Percentiles rank a stretch among this genome's conserved stretches.
Evolutionary conservation across 164 flowering plant species (phyloP).

Genomic region (Euptelea pleiosperma): DNA sequence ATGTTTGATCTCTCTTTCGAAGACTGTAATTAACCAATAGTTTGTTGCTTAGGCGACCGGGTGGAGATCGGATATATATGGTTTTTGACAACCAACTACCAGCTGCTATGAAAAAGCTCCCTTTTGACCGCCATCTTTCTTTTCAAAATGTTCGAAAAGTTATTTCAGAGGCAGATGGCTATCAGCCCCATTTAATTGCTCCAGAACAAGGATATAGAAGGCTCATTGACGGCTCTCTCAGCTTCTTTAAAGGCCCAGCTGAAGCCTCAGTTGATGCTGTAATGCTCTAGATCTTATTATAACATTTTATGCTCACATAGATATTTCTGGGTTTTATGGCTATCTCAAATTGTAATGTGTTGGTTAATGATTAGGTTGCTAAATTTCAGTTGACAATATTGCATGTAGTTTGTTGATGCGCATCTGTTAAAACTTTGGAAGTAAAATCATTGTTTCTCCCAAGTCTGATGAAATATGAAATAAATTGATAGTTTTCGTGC

Average conservation of each 20-base stretch:
- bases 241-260: constrained; percentile 96
- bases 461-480: too few relatives aligned
- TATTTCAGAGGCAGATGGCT: constrained; percentile 93
- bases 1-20: neutral
- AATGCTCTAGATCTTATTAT: constrained; percentile 22
- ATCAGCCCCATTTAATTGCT: constrained; percentile 95
- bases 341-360: too few relatives aligned
- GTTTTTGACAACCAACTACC: constrained; percentile 92
- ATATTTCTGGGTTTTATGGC: neutral
- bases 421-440: neutral
- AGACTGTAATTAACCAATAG: neutral
- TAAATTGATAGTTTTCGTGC: too few relatives aligned
- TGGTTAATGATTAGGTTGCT: too few relatives aligned
- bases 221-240: constrained; percentile 91
- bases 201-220: constrained; percentile 99
- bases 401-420: neutral
- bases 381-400: neutral
- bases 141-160: constrained; percentile 70
- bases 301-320: neutral
- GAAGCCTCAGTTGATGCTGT: constrained; percentile 99
- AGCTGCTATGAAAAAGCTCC: constrained; percentile 84
- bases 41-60: constrained; percentile 62
- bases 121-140: constrained; percentile 87
- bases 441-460: neutral
- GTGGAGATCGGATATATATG: constrained; percentile 79